These are phyloP conservation scores for Solanum hybrid DNA, from an alignment of 305 asterid species.

Conservation along the genomic window DNA sequence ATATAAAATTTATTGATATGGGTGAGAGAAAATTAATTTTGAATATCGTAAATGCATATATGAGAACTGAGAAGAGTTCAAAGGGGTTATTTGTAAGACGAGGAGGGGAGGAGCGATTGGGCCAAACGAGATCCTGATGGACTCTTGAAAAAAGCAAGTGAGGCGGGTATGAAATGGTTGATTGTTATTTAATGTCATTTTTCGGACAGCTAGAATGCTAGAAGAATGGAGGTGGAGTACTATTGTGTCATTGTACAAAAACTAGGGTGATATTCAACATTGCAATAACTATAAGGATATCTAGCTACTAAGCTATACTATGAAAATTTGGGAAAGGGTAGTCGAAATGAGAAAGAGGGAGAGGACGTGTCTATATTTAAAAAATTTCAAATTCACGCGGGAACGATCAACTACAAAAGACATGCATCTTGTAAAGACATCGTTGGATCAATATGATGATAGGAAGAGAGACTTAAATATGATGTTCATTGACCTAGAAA, in stretches of 20 bases:
- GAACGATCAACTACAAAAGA: background rate
- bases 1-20: too few relatives aligned
- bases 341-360: too few relatives aligned
- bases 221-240: background rate
- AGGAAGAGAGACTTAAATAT: background rate
- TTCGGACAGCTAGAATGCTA: background rate
- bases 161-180: background rate
- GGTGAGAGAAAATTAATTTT: too few relatives aligned
- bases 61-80: too few relatives aligned
- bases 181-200: background rate
- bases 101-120: background rate
- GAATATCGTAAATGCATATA: too few relatives aligned
- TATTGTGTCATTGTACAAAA: background rate
- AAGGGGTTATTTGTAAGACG: background rate
- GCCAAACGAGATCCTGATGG: background rate
- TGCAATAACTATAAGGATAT: background rate
- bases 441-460: too few relatives aligned
- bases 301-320: background rate
- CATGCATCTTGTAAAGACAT: background rate
- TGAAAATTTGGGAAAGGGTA: background rate
- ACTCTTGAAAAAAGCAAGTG: background rate
- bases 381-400: too few relatives aligned
- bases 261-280: background rate
- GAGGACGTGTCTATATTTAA: background rate
- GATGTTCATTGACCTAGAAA: too few relatives aligned